phyloP scores from a whole-genome alignment of 257 asterid species.

The Scutellaria barbata region DNA sequence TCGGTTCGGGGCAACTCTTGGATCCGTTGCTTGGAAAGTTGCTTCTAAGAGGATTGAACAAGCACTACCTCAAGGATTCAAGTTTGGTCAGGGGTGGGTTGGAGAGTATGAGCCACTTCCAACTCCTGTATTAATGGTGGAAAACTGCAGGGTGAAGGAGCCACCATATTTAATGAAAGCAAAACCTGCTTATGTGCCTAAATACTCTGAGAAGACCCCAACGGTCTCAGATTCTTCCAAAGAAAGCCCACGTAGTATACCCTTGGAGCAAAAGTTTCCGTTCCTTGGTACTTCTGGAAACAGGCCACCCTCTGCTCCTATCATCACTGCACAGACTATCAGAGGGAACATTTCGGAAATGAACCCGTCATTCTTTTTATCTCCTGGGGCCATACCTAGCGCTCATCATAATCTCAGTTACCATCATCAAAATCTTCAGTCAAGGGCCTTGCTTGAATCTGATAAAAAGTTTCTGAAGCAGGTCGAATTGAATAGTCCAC shows the following conservation, averaged over 20 bases:
- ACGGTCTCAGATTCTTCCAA: slow-evolving; percentile 33
- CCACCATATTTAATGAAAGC: slow-evolving; percentile 61
- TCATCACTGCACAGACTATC: slow-evolving; percentile 43
- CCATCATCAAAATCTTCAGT: slow-evolving; percentile 55
- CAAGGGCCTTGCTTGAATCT: slow-evolving; percentile 52
- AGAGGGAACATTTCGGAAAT: slow-evolving; percentile 50
- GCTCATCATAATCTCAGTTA: slow-evolving; percentile 43
- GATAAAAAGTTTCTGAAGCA: slow-evolving; percentile 56
- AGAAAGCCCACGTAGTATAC: slow-evolving; percentile 40
- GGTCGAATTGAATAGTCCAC: slow-evolving; percentile 60
- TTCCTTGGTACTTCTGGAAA: slow-evolving; percentile 52
- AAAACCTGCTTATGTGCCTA: slow-evolving; percentile 39
- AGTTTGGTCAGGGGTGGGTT: slow-evolving; percentile 97
- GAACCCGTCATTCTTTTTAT: slow-evolving; percentile 52
- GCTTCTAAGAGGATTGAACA: slow-evolving; percentile 91
- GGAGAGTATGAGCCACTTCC: slow-evolving; percentile 97
- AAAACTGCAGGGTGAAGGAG: slow-evolving; percentile 62
- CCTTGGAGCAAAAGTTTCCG: slow-evolving; percentile 49
- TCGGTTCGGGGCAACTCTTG: slow-evolving; percentile 88
- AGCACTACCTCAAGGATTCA: slow-evolving; percentile 78
- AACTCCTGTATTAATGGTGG: slow-evolving; percentile 71
- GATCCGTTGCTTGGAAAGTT: slow-evolving; percentile 86
- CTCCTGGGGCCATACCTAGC: slow-evolving; percentile 49
- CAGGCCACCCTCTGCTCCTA: slow-evolving; percentile 46
- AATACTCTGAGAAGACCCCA: slow-evolving; percentile 45